A percentile compares a stretch with the other conserved stretches of the same genome.
Evolutionary conservation across 129 eudicot species (phyloP).

Genomic region (Saposhnikovia divaricata): DNA sequence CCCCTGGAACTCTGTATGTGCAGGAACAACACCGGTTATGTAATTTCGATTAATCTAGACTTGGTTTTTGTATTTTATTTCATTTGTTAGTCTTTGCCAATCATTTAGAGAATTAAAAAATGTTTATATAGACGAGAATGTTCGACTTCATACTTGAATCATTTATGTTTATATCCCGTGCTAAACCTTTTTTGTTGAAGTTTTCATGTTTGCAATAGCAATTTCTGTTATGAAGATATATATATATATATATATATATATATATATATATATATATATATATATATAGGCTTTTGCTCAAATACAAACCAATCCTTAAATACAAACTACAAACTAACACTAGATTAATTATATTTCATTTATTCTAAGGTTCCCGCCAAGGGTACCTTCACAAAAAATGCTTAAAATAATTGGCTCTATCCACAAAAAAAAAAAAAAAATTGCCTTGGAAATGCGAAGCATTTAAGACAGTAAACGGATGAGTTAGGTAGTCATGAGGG

Average conservation of each 20-base stretch:
- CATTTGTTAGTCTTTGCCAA: background rate
- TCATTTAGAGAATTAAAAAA: background rate
- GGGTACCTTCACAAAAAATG: too few species aligned
- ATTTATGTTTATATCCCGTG: background rate
- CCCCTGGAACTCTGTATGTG: background rate
- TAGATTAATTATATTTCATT: too few species aligned
- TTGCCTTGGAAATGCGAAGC: too few species aligned
- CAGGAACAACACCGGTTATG: background rate
- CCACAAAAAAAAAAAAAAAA: too few species aligned
- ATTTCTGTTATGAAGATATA: background rate
- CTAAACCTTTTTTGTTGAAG: background rate
- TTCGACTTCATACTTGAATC: background rate
- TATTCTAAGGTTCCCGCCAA: too few species aligned
- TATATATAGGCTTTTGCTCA: too few species aligned
- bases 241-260: background rate
- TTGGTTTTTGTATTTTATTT: background rate
- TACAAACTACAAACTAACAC: too few species aligned
- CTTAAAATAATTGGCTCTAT: too few species aligned
- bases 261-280: background rate
- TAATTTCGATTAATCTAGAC: background rate
- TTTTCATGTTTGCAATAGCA: background rate
- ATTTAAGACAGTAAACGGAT: too few species aligned
- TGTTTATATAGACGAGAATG: background rate
- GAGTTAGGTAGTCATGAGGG: too few species aligned
- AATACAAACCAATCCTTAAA: too few species aligned